These are phyloP conservation scores for Crataegus laevigata DNA, from an alignment of 306 rosid genomes.

Conservation along the genomic window DNA sequence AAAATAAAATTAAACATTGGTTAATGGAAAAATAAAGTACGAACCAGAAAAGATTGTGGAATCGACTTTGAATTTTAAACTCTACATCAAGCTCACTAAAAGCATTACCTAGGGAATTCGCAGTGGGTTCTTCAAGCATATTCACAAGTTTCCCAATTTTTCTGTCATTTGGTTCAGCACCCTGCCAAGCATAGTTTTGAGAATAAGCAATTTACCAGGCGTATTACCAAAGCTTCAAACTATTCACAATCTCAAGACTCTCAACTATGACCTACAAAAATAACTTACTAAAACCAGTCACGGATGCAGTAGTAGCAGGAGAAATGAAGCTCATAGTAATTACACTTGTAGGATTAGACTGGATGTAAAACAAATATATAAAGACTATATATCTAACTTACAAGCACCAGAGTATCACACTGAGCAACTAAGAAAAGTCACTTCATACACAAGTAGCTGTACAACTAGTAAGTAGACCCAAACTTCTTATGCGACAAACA, in stretches of 20 bases:
- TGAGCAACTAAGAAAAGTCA: neutral
- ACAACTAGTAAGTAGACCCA: neutral
- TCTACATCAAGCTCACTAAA: neutral
- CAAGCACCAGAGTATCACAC: neutral
- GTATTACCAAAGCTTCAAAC: neutral
- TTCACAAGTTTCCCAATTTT: constrained; percentile 45
- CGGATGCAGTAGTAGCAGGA: neutral
- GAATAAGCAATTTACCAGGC: constrained; percentile 1
- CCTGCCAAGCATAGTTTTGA: constrained; percentile 16
- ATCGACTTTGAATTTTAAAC: neutral
- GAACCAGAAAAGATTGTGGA: neutral
- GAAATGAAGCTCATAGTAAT: constrained; percentile 3
- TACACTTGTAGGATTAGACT: neutral
- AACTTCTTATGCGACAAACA: neutral
- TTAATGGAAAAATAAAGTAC: neutral
- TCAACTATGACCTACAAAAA: neutral
- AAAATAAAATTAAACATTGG: neutral
- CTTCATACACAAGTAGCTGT: neutral
- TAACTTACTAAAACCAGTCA: neutral
- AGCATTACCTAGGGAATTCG: constrained; percentile 45
- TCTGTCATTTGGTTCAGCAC: constrained; percentile 46
- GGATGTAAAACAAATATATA: too few relatives aligned
- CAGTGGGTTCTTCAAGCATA: constrained; percentile 50
- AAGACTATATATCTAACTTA: neutral
- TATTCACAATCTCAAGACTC: neutral